phyloP scores from a whole-genome alignment of 352 stramenopile genomes.

The Aphanomyces invadans region DNA sequence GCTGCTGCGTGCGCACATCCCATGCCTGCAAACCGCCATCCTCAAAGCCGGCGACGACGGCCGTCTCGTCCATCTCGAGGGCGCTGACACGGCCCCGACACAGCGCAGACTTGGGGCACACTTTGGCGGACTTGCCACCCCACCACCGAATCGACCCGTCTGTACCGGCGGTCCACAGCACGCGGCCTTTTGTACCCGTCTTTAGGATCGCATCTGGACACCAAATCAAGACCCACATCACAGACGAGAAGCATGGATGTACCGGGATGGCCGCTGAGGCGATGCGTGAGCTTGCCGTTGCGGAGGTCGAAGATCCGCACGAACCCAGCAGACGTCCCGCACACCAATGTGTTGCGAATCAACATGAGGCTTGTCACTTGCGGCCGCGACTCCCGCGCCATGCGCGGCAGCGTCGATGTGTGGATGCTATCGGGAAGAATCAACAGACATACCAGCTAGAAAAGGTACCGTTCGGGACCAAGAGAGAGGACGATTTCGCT shows the following conservation, averaged over 20 bases:
- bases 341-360: constrained; percentile 80
- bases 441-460: too few relatives aligned
- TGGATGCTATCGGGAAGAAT: constrained; percentile 39
- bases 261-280: constrained; percentile 77
- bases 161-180: constrained; percentile 76
- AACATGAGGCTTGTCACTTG: constrained; percentile 86
- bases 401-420: constrained; percentile 64
- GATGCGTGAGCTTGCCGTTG: constrained; percentile 68
- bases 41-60: constrained; percentile 76
- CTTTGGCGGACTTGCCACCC: constrained; percentile 82
- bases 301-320: constrained; percentile 83
- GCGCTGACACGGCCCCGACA: constrained; percentile 66
- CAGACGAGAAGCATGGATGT: constrained; percentile 25
- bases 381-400: constrained; percentile 47
- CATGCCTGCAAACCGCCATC: constrained; percentile 81
- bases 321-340: constrained; percentile 77
- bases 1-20: constrained; percentile 82
- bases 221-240: constrained; percentile 5
- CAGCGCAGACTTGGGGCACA: constrained; percentile 73
- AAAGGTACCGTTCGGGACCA: too few relatives aligned
- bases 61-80: constrained; percentile 84
- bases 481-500: constrained; percentile 77
- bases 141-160: constrained; percentile 83
- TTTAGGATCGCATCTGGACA: constrained; percentile 65
- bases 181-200: constrained; percentile 74